These are phyloP conservation scores for Harrya chromipes DNA, from an alignment of 768 basidiomycete species.

Conservation along the genomic window DNA sequence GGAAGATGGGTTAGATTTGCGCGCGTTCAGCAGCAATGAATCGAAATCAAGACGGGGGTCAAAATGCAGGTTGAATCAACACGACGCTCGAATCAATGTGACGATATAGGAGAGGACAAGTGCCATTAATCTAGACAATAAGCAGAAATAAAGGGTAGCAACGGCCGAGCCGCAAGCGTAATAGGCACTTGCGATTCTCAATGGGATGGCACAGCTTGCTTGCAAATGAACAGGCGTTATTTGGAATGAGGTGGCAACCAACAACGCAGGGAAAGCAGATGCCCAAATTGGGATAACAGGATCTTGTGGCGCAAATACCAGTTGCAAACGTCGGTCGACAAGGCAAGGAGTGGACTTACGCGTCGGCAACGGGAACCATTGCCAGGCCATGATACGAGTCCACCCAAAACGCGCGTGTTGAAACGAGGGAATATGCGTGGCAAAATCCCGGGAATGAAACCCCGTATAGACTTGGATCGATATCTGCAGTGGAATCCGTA, in stretches of 20 bases:
- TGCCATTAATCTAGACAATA: constrained; percentile 10
- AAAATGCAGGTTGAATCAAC: neutral
- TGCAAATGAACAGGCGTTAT: constrained; percentile 14
- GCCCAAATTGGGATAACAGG: constrained; percentile 12
- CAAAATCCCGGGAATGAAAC: constrained; percentile 31
- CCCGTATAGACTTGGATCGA: constrained; percentile 1
- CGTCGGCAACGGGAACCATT: constrained; percentile 85
- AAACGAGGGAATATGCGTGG: constrained; percentile 57
- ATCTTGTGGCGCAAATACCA: constrained; percentile 18
- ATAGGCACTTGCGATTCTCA: constrained; percentile 18
- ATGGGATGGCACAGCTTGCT: constrained; percentile 10
- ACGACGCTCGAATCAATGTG: neutral
- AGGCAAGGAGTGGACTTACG: constrained; percentile 42
- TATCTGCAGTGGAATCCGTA: neutral
- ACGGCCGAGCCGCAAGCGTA: constrained; percentile 11
- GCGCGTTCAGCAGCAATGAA: neutral
- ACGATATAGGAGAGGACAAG: neutral
- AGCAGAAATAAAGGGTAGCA: constrained; percentile 15
- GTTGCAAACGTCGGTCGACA: constrained; percentile 2
- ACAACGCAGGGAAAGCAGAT: neutral
- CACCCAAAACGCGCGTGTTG: constrained; percentile 78
- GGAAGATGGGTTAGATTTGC: constrained; percentile 15
- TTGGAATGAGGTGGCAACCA: constrained; percentile 12
- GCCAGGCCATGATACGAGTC: constrained; percentile 78
- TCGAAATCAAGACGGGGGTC: neutral